phyloP scores from a whole-genome alignment of 768 basidiomycete genomes.

The Termitomyces titanicus region DNA sequence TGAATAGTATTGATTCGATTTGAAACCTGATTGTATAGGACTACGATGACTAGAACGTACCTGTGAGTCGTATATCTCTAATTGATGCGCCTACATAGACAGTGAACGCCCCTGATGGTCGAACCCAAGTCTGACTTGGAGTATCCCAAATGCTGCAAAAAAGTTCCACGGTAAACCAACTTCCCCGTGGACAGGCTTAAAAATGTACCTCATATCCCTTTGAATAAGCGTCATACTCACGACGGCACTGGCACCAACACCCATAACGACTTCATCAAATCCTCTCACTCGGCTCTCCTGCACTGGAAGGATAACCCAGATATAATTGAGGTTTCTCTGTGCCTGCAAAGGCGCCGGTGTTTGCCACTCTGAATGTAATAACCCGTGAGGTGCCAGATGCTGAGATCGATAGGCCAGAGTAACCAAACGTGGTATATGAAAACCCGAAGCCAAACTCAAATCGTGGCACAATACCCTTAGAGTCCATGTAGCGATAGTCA shows the following conservation, averaged over 20 bases:
- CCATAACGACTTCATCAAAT: slow-evolving; percentile 43
- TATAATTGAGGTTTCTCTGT: slow-evolving; percentile 54
- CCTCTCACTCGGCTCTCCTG: slow-evolving; percentile 49
- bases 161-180: neutral
- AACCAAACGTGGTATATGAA: slow-evolving; percentile 69
- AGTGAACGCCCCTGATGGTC: slow-evolving; percentile 47
- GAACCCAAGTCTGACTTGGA: slow-evolving; percentile 31
- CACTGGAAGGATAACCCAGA: slow-evolving; percentile 40
- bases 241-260: slow-evolving; percentile 28
- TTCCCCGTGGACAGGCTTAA: neutral
- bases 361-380: slow-evolving; percentile 41
- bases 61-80: slow-evolving; percentile 41
- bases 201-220: slow-evolving; percentile 41
- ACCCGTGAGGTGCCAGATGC: slow-evolving; percentile 27
- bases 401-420: slow-evolving; percentile 45
- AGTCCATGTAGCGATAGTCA: slow-evolving; percentile 67
- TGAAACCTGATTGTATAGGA: neutral
- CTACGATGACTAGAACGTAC: slow-evolving; percentile 16
- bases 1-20: too few relatives aligned
- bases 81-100: slow-evolving; percentile 53
- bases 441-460: slow-evolving; percentile 73
- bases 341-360: slow-evolving; percentile 43
- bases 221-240: slow-evolving; percentile 34
- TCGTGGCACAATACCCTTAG: slow-evolving; percentile 45
- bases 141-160: too few relatives aligned